Evolutionary conservation across 805 yeast genomes (phyloP).

Genomic region (Schwanniomyces polymorphus): DNA sequence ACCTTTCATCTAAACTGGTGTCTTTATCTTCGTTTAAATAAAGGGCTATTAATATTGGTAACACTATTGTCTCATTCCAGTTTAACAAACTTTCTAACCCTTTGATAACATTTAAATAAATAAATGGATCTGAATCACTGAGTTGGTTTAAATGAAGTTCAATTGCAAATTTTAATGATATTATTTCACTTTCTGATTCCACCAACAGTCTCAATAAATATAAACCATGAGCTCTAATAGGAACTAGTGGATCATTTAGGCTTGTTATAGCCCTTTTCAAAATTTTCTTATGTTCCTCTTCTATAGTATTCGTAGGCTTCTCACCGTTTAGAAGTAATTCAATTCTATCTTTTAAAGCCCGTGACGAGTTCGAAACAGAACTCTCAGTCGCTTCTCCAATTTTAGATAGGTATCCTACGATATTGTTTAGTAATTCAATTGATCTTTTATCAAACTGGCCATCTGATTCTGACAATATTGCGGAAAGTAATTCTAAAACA

Average conservation of each 20-base stretch:
- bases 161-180: conserved; percentile 55
- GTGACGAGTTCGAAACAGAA: conserved; percentile 13
- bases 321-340: conserved; percentile 26
- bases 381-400: conserved; percentile 4
- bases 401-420: conserved; percentile 19
- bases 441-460: conserved; percentile 26
- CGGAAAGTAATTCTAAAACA: conserved; percentile 36
- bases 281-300: conserved; percentile 35
- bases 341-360: conserved; percentile 31
- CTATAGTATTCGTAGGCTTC: conserved; percentile 12
- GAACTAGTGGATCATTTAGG: conserved; percentile 75
- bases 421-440: conserved; percentile 24
- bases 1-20: conserved; percentile 58
- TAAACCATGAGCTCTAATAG: conserved; percentile 86
- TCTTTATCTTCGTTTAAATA: conserved; percentile 29
- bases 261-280: conserved; percentile 63
- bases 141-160: conserved; percentile 64
- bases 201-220: conserved; percentile 59
- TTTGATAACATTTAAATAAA: conserved; percentile 81
- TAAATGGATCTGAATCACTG: conserved; percentile 80
- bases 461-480: conserved; percentile 31
- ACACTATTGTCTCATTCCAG: conserved; percentile 34
- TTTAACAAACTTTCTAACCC: conserved; percentile 66
- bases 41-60: conserved; percentile 36
- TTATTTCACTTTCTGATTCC: conserved; percentile 47